A percentile compares a stretch with the other conserved stretches of the same genome.
These are phyloP conservation scores for Bertia moriformis DNA, from an alignment of 2,329 filamentous ascomycete species.

Conservation along the genomic window DNA sequence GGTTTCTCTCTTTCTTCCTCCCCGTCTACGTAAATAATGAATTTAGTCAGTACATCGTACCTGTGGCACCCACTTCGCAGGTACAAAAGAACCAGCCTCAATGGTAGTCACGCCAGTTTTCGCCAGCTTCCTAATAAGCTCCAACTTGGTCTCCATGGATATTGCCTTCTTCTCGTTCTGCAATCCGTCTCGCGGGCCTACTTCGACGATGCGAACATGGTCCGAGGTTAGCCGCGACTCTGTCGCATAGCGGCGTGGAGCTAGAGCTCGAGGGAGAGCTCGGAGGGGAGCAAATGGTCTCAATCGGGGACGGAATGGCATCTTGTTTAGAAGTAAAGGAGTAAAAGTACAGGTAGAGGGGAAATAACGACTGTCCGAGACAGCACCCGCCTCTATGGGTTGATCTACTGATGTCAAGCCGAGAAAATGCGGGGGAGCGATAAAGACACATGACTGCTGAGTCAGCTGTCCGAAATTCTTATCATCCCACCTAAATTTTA, in stretches of 20 bases:
- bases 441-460: too few relatives aligned
- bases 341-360: too few relatives aligned
- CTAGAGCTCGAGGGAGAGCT: neutral
- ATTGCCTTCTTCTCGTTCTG: conserved; percentile 53
- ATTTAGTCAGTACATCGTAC: too few relatives aligned
- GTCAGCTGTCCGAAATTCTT: too few relatives aligned
- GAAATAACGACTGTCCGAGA: too few relatives aligned
- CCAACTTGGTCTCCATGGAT: conserved; percentile 43
- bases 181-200: conserved; percentile 54
- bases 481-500: too few relatives aligned
- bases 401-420: too few relatives aligned
- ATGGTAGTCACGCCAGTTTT: conserved; percentile 43
- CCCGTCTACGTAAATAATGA: too few relatives aligned
- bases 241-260: neutral
- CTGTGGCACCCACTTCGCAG: conserved; percentile 54
- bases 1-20: too few relatives aligned
- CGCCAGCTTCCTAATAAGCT: conserved; percentile 41
- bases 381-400: too few relatives aligned
- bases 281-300: neutral
- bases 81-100: conserved; percentile 54
- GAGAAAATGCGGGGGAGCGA: too few relatives aligned
- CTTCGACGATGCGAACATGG: conserved; percentile 39
- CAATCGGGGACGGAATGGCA: neutral
- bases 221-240: conserved; percentile 1
- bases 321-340: neutral